Evolutionary conservation across 176 grass and related monocot species (phyloP).

Genomic region (Aegilops bicornis): DNA sequence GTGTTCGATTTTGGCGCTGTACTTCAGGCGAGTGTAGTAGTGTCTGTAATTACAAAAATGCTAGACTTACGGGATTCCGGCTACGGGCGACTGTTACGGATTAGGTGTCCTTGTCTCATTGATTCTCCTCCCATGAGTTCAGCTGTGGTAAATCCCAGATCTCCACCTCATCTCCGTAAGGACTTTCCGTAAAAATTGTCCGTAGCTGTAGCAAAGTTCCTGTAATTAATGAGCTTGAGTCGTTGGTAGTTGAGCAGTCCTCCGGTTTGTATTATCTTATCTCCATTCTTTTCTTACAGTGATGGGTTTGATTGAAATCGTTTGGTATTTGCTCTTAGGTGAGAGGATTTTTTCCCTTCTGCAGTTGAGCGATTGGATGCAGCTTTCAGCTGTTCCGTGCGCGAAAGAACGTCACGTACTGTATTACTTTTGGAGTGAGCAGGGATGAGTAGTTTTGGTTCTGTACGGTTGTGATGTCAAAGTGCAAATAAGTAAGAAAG

Average conservation of each 20-base stretch:
- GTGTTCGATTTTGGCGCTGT: neutral
- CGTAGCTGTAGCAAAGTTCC: too few relatives aligned
- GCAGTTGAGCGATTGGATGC: too few relatives aligned
- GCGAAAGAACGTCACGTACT: neutral
- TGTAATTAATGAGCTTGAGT: slow-evolving; percentile 2
- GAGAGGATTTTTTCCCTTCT: neutral
- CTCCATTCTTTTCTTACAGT: neutral
- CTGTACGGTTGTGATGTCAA: too few relatives aligned
- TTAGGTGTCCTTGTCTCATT: too few relatives aligned
- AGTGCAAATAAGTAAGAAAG: neutral
- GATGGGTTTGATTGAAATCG: neutral
- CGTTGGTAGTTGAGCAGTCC: neutral
- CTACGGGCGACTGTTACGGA: too few relatives aligned
- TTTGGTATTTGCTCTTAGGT: neutral
- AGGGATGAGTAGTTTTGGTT: neutral
- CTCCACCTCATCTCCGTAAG: too few relatives aligned
- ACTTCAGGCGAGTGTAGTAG: neutral
- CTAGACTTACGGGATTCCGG: too few relatives aligned
- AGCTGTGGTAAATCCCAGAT: too few relatives aligned
- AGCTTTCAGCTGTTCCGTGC: neutral
- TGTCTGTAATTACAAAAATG: neutral
- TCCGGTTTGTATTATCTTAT: neutral
- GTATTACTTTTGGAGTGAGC: neutral
- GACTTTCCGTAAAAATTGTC: too few relatives aligned
- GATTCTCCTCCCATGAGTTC: too few relatives aligned